Evolutionary conservation across 257 asterid genomes (phyloP), one percentile per base, ranked within the genome.

Genomic region (Solanum virginianum): DNA sequence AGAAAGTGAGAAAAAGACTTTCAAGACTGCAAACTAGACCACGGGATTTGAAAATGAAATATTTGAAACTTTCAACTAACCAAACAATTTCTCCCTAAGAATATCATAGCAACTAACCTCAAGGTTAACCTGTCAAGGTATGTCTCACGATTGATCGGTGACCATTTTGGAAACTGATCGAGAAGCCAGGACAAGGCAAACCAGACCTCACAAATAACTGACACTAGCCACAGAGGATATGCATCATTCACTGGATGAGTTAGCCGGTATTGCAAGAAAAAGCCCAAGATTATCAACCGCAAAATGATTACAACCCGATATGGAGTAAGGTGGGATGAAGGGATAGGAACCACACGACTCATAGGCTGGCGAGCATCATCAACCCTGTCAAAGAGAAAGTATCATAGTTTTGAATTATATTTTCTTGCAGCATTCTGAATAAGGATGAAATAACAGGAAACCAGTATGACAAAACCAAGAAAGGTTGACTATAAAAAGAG

Each of bases 151-250:
- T 91, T 87, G 66, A 93, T 74, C 1, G 96, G 96, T 80, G 86
- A 89, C 94, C 93, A 90, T 82, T 93, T 93, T 39, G 97, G 97
- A 77, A 93, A 90, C 91, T 93, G 97, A 85, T 93, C 97, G 12
- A 93, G 88, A 81, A 93, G 90, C 97, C 97, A 93, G 10, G 95
- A 92, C 20, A 93, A 86, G 65, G 95, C 97, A 88, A 93, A 93
- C 97, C 97, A 93, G 83, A 93, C 88, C 88, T 93, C 97, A 49
- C 97, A 93, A 69, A 93, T 92, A 85, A 93, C 94, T 45, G 97
- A 93, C 80, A 94, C 92, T 62, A 93, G 89, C 97, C 97, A 93
- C 90, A 93, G 81, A 41, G 95, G 94, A 90, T 93, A 93, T 26
- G 97, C 97, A 88, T 92, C 94, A 56, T 90, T 92, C 85, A 93